Percentiles rank a stretch among this genome's conserved stretches.
Conservation (phyloP, 371 early-diverging fungal species). For the Mucor racemosus region DNA sequence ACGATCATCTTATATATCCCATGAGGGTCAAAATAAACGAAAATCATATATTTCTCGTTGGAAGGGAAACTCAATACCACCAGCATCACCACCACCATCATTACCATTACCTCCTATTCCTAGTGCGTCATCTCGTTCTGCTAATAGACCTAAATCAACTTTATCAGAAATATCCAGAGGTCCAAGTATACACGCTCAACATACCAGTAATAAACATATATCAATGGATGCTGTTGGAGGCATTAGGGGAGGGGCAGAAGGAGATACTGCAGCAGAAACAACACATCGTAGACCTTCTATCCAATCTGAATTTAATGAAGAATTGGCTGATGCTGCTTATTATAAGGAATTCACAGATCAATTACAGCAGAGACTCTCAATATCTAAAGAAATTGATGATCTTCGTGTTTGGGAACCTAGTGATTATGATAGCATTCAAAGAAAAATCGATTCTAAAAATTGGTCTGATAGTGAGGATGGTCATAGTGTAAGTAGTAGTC, state of each 20-base stretch:
- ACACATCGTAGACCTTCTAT: background rate
- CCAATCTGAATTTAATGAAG: conserved; percentile 14
- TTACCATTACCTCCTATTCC: conserved; percentile 34
- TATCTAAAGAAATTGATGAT: conserved; percentile 40
- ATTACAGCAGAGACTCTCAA: conserved; percentile 24
- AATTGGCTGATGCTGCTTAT: conserved; percentile 23
- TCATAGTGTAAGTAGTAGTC: conserved; percentile 5
- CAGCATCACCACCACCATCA: conserved; percentile 34
- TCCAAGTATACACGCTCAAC: background rate
- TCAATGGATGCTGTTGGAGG: conserved; percentile 26
- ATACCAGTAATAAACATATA: conserved; percentile 11
- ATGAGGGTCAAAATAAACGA: background rate
- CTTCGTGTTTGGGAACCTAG: conserved; percentile 29
- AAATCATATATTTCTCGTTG: conserved; percentile 23
- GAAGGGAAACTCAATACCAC: conserved; percentile 27
- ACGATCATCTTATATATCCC: conserved; percentile 17
- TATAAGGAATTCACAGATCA: conserved; percentile 37
- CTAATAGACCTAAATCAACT: conserved; percentile 2
- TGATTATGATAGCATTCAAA: conserved; percentile 31
- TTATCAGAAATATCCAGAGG: conserved; percentile 13
- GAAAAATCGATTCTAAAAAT: conserved; percentile 20
- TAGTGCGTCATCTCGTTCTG: background rate
- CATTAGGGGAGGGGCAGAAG: background rate
- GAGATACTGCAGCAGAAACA: background rate
- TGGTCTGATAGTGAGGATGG: conserved; percentile 21